Conservation (phyloP, 148 eudicot species). For the Camellia granthamiana region DNA sequence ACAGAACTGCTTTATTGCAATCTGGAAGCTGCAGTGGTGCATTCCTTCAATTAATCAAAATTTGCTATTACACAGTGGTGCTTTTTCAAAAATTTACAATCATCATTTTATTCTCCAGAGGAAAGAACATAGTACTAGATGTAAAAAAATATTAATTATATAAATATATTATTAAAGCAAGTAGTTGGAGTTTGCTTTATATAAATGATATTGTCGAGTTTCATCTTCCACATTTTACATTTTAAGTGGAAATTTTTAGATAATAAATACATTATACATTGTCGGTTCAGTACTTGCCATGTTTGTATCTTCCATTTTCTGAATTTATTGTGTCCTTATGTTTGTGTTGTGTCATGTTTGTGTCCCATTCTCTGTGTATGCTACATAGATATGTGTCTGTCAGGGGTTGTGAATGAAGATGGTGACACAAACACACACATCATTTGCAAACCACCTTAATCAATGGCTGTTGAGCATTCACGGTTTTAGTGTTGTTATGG, state of each 20-base stretch:
- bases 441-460: too few species aligned
- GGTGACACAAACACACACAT: too few species aligned
- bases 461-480: too few species aligned
- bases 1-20: too few species aligned
- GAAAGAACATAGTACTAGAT: too few species aligned
- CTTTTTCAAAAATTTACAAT: too few species aligned
- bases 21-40: background rate
- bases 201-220: background rate
- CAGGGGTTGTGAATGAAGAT: background rate
- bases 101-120: too few species aligned
- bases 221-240: background rate
- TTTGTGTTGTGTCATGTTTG: background rate
- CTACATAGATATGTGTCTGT: background rate
- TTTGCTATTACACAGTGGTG: too few species aligned
- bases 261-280: background rate
- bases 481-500: too few species aligned
- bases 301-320: background rate
- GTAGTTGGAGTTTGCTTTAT: background rate
- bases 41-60: too few species aligned
- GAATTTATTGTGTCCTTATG: background rate
- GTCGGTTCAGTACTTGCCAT: background rate
- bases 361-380: background rate
- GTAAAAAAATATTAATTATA: background rate
- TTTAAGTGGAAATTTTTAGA: background rate
- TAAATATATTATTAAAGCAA: background rate